A percentile compares a stretch with the other conserved stretches of the same genome.
phyloP scores from a whole-genome alignment of 345 rosid species.

The Nasturtium officinale region DNA sequence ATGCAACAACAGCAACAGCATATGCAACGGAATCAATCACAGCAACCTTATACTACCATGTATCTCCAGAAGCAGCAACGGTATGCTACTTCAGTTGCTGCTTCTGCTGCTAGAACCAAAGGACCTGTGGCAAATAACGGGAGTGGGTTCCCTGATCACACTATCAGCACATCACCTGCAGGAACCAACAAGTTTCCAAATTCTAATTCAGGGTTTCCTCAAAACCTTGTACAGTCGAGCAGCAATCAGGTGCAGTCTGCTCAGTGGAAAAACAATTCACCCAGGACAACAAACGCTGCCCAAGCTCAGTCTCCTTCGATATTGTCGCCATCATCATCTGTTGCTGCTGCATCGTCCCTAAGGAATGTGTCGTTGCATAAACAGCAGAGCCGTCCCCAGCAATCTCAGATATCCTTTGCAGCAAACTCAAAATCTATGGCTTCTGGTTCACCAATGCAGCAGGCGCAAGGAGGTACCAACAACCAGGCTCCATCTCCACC shows the following conservation, averaged over 20 bases:
- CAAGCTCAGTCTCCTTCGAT: conserved; percentile 63
- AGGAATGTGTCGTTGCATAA: conserved; percentile 61
- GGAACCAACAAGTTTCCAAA: conserved; percentile 65
- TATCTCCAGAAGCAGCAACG: conserved; percentile 71
- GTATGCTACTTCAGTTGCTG: conserved; percentile 59
- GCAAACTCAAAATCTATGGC: conserved; percentile 60
- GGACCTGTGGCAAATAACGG: conserved; percentile 61
- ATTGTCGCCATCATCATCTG: conserved; percentile 46
- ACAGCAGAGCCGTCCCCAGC: conserved; percentile 75
- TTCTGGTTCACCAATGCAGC: conserved; percentile 58
- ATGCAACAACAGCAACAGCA: conserved; percentile 48
- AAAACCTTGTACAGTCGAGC: conserved; percentile 70
- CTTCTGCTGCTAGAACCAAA: conserved; percentile 71
- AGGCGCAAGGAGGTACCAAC: conserved; percentile 45
- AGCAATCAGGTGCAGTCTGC: conserved; percentile 65
- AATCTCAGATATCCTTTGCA: conserved; percentile 71
- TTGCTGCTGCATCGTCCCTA: conserved; percentile 55
- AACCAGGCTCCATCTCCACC: conserved; percentile 73
- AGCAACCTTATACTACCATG: conserved; percentile 62
- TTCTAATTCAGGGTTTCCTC: conserved; percentile 63
- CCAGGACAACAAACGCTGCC: conserved; percentile 49
- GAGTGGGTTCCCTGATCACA: conserved; percentile 66
- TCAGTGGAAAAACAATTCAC: conserved; percentile 81
- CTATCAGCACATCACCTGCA: conserved; percentile 54
- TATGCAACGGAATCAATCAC: conserved; percentile 51